These are phyloP conservation scores for Saccharomycopsis fibuligera DNA, from an alignment of 805 yeast species.

Conservation along the genomic window DNA sequence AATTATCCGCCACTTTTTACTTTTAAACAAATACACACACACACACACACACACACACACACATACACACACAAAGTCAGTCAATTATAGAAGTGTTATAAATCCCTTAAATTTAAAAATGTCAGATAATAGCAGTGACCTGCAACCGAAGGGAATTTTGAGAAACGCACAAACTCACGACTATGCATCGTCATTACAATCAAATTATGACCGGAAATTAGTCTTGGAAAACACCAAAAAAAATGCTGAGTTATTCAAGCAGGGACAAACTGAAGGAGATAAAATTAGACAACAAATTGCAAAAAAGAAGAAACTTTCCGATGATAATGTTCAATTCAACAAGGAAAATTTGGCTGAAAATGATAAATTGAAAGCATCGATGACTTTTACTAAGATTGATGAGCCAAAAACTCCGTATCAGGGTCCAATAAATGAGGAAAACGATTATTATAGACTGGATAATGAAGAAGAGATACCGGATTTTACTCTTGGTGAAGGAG, in stretches of 20 bases:
- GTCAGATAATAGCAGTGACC: too few relatives aligned
- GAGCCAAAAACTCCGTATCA: conserved; percentile 96
- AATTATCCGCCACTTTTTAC: too few relatives aligned
- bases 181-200: background rate
- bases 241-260: conserved; percentile 51
- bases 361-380: conserved; percentile 32
- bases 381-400: conserved; percentile 65
- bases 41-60: too few relatives aligned
- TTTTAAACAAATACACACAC: too few relatives aligned
- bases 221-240: conserved; percentile 75
- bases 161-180: conserved; percentile 19
- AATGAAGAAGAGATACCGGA: conserved; percentile 44
- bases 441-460: conserved; percentile 71
- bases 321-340: conserved; percentile 64
- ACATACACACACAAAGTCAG: too few relatives aligned
- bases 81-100: too few relatives aligned
- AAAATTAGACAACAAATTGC: conserved; percentile 40
- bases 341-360: conserved; percentile 62
- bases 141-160: conserved; percentile 21
- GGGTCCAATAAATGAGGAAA: conserved; percentile 70
- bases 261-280: conserved; percentile 36
- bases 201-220: conserved; percentile 41
- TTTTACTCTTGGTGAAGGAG: conserved; percentile 55
- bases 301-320: conserved; percentile 29
- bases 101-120: too few relatives aligned